Evolutionary conservation across 768 basidiomycete genomes (phyloP).

Genomic region (Collybia sp.): DNA sequence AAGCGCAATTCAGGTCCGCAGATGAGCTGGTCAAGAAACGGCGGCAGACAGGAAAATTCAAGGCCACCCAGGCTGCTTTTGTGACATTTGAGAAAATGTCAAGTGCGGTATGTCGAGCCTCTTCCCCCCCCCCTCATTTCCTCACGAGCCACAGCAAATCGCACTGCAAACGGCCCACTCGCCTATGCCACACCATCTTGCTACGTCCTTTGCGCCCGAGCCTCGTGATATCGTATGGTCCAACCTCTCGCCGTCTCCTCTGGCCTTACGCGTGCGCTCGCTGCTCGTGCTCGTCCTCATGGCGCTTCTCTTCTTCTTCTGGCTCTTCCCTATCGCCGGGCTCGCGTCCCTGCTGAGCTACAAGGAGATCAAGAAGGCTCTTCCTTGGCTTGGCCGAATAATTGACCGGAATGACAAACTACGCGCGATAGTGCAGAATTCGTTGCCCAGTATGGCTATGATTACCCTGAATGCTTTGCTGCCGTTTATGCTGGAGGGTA

Average conservation of each 20-base stretch:
- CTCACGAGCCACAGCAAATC: slow-evolving; percentile 57
- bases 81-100: slow-evolving; percentile 97
- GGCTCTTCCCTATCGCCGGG: slow-evolving; percentile 87
- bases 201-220: slow-evolving; percentile 81
- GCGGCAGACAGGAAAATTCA: slow-evolving; percentile 69
- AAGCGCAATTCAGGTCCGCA: slow-evolving; percentile 70
- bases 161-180: slow-evolving; percentile 83
- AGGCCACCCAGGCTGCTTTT: slow-evolving; percentile 82
- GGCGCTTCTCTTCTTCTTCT: slow-evolving; percentile 77
- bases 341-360: slow-evolving; percentile 88
- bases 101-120: slow-evolving; percentile 60
- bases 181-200: slow-evolving; percentile 57
- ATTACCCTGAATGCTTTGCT: slow-evolving; percentile 85
- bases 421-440: slow-evolving; percentile 89
- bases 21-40: slow-evolving; percentile 81
- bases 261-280: slow-evolving; percentile 60
- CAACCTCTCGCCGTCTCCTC: slow-evolving; percentile 69
- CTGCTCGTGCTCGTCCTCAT: slow-evolving; percentile 67
- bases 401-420: slow-evolving; percentile 81
- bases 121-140: background rate
- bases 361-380: slow-evolving; percentile 84
- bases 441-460: slow-evolving; percentile 86
- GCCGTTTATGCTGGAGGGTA: slow-evolving; percentile 88
- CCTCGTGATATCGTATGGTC: slow-evolving; percentile 96
- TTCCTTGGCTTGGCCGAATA: slow-evolving; percentile 83